Base-by-base conservation (phyloP, 352 stramenopile genomes). In the Pythium dissotocum region DNA sequence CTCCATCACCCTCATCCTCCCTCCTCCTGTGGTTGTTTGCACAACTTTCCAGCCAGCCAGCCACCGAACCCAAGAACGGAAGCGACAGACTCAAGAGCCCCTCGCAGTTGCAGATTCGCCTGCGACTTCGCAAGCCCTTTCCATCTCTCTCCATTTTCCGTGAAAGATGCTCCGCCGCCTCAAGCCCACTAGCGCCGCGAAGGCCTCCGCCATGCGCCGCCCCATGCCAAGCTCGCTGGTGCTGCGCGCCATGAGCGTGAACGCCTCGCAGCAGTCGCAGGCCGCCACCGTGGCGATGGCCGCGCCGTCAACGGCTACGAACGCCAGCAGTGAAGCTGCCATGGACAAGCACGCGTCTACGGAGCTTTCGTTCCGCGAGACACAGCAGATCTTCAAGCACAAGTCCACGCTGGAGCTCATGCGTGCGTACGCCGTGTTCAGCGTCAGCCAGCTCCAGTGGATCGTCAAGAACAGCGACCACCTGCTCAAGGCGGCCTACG, bases 401-500 rank as follows among this genome's bases (percentile, higher is more conserved):
- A 97, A 96, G 77, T 83, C 77, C 35, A 98, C 85, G 8, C 7
- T 53, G 1, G 90, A 98, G 71, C 81, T 99, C 30, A 14, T 98
- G 16, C 85, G 91, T 56, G 88, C 91, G 28, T 93, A 97, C 63
- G 69, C 60, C 24, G 88, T 98, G 4, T 98, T 98, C 75, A 71
- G 82, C 61, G 70, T 90, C 42, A 98, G 95, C 70, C 81, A 91
- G 65, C 77, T 98, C 46, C 77, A 78, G 36, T 85, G 79, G 38
- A 71, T 99, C 2, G 94, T 98, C 4, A 75, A 94, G 58, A 77
- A 98, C 77, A 95, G 90, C 44, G 85, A 98, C 59, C 63, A 69
- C 14, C 73, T 99, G 10, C 75, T 99, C 51, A 77, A 87, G 46
- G 36, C 89, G 18, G 85, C 90, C 40, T 94, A 97, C 72, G 78